These are phyloP conservation scores for Monosporascus sp. DNA, from an alignment of 2,329 filamentous ascomycete species.

Conservation along the genomic window DNA sequence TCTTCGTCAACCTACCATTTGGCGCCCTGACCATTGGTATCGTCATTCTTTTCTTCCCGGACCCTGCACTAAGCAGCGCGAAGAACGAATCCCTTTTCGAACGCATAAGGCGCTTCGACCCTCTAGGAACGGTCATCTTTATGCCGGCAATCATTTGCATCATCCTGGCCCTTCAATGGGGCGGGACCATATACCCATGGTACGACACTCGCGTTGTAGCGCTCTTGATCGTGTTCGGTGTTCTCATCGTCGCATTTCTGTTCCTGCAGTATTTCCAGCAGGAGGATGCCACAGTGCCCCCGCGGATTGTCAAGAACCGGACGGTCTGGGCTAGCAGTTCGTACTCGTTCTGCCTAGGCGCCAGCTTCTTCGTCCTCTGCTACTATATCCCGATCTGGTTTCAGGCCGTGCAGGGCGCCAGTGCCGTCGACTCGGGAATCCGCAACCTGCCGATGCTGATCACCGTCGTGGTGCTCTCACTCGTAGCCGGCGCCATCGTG, in stretches of 20 bases:
- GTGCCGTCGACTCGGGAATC: conserved; percentile 29
- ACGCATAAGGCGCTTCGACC: conserved; percentile 21
- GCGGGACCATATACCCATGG: conserved; percentile 32
- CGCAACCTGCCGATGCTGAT: conserved; percentile 30
- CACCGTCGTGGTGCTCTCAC: conserved; percentile 22
- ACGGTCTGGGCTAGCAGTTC: conserved; percentile 25
- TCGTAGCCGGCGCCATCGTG: conserved; percentile 22
- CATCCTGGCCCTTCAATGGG: conserved; percentile 42
- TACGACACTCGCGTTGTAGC: conserved; percentile 26
- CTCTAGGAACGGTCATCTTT: conserved; percentile 20
- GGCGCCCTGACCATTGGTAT: conserved; percentile 20
- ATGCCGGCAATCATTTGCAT: conserved; percentile 35
- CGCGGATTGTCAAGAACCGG: conserved; percentile 31
- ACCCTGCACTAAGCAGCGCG: conserved; percentile 4
- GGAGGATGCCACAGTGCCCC: conserved; percentile 35
- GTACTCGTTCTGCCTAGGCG: conserved; percentile 30
- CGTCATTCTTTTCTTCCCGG: conserved; percentile 20
- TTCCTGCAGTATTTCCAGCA: conserved; percentile 28
- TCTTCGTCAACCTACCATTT: conserved; percentile 27
- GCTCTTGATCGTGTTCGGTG: conserved; percentile 25
- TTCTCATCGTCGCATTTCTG: conserved; percentile 27
- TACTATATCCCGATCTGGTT: conserved; percentile 29
- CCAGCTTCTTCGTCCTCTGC: conserved; percentile 23
- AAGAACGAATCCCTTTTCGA: conserved; percentile 8
- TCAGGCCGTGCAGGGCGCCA: conserved; percentile 27